These are phyloP conservation scores for Geotrichum histeridarum DNA, from an alignment of 1,139 yeast genomes.

Conservation along the genomic window DNA sequence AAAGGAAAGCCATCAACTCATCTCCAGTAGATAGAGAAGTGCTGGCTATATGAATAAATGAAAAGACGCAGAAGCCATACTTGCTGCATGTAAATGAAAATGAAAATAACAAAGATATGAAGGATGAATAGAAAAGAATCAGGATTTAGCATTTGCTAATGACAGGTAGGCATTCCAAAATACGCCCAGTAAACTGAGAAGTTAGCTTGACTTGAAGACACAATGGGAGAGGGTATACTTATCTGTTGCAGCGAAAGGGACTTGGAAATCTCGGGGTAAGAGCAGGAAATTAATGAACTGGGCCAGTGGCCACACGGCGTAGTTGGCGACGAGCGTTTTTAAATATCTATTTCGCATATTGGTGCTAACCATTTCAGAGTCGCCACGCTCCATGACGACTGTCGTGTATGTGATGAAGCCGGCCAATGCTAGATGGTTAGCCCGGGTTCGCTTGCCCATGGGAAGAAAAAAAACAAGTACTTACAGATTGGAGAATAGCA, in stretches of 20 bases:
- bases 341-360: slow-evolving; percentile 65
- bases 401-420: slow-evolving; percentile 83
- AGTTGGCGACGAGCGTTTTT: slow-evolving; percentile 72
- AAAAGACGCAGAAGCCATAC: too few species aligned
- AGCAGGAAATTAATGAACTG: slow-evolving; percentile 82
- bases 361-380: slow-evolving; percentile 54
- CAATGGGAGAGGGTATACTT: slow-evolving; percentile 3
- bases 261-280: slow-evolving; percentile 76
- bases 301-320: slow-evolving; percentile 90
- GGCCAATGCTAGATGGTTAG: slow-evolving; percentile 44
- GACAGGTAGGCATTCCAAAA: slow-evolving; percentile 91
- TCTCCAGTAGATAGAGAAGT: too few species aligned
- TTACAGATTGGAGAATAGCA: slow-evolving; percentile 72
- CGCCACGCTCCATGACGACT: slow-evolving; percentile 71
- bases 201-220: neutral
- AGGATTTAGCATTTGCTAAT: slow-evolving; percentile 15
- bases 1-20: too few species aligned
- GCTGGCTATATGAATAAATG: too few species aligned
- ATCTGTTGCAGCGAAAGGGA: slow-evolving; percentile 78
- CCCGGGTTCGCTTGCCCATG: neutral
- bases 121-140: neutral
- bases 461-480: slow-evolving; percentile 7
- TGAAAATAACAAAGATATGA: too few species aligned
- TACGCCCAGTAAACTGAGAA: slow-evolving; percentile 51
- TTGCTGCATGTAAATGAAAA: too few species aligned